Evolutionary conservation across 768 basidiomycete genomes (phyloP), one percentile per base, ranked within the genome.

Genomic region (Harrya chromipes): DNA sequence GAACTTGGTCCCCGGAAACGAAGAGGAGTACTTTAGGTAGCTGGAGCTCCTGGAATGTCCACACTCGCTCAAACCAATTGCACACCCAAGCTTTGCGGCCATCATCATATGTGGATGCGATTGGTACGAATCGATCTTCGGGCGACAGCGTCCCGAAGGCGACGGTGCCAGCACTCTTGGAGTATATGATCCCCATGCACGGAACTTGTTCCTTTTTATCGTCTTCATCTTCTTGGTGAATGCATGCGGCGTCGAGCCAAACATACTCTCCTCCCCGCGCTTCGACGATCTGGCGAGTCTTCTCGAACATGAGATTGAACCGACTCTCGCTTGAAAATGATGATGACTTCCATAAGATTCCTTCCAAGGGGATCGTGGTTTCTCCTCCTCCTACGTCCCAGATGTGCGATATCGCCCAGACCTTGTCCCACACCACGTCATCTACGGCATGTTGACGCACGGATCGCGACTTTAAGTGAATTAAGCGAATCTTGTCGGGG

Each of bases 11-110:
- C 26, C 53, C 51, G 10, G 51, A 54, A 16, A 55, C 38, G 35
- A 55, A 54, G 7, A 55, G n/a, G 6, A 54, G 10, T 24, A 20
- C 26, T 21, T 36, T 34, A 3, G 52, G 51, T 8, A 55, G 23
- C 38, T 47, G 54, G 17, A 55, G 52, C 21, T 55, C 52, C 39
- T 55, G 52, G 27, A 54, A 54, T 4, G 54, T 55, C 52, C 54
- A 55, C 6, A 55, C 54, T 17, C 51, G 41, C 43, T 55, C 54
- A 19, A 54, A 54, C 54, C 54, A 55, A 21, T 44, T 26, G 17
- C 49, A 54, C 16, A 55, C 54, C 46, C 54, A 45, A 6, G 51
- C 51, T 33, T 54, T 54, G 17, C 42, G 40, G 4, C 51, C 54
- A 8, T 1, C 38, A 3, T 54, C 46, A 17, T 54, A 27, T 10